phyloP scores from a whole-genome alignment of 164 flowering plant genomes.

The Akebia trifoliata region DNA sequence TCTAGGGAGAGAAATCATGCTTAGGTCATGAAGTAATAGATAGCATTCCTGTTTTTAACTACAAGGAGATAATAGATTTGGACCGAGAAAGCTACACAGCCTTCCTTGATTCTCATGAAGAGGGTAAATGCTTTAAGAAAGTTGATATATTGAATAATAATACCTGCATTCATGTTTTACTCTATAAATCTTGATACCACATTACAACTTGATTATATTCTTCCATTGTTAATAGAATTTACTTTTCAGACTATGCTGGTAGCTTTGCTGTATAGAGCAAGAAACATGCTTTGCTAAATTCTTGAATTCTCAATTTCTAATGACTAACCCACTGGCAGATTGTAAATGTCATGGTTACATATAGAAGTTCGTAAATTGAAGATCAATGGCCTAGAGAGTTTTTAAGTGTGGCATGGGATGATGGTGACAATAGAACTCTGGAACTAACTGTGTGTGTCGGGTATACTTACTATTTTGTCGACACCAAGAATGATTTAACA shows the following conservation, averaged over 20 bases:
- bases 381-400: too few relatives aligned
- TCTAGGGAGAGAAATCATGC: conserved; percentile 86
- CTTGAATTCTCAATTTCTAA: too few relatives aligned
- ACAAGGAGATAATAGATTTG: conserved; percentile 53
- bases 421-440: too few relatives aligned
- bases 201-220: not conserved
- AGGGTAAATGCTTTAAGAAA: conserved; percentile 37
- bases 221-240: not conserved
- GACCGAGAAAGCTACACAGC: conserved; percentile 53
- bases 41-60: conserved; percentile 46
- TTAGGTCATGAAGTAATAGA: conserved; percentile 25
- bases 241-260: not conserved
- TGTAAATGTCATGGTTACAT: too few relatives aligned
- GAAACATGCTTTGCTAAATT: too few relatives aligned
- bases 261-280: too few relatives aligned
- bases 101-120: conserved; percentile 37
- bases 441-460: too few relatives aligned
- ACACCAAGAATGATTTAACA: too few relatives aligned
- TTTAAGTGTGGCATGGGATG: too few relatives aligned
- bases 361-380: too few relatives aligned
- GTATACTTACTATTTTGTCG: too few relatives aligned
- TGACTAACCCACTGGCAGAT: too few relatives aligned
- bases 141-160: not conserved
- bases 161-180: not conserved
- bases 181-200: not conserved